These are phyloP conservation scores for Leptoxyphium fumago DNA, from an alignment of 2,329 filamentous ascomycete genomes.

Conservation along the genomic window DNA sequence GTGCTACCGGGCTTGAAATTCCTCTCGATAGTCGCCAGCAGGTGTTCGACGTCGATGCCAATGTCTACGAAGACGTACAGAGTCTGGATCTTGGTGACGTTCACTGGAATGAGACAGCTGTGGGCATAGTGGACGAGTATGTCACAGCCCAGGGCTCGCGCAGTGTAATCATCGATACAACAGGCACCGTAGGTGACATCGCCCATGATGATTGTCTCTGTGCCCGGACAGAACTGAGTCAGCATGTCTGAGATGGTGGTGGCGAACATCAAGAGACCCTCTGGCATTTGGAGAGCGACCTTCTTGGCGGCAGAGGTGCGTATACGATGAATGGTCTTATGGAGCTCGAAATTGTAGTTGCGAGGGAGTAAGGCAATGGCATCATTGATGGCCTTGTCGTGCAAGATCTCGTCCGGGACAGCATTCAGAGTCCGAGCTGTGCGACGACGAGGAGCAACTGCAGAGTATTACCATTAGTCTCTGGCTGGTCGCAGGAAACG, in stretches of 20 bases:
- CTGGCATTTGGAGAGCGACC: conserved; percentile 92
- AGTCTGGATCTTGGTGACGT: conserved; percentile 92
- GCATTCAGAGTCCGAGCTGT: conserved; percentile 75
- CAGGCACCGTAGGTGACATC: conserved; percentile 98
- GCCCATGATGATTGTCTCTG: conserved; percentile 94
- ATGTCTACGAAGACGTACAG: conserved; percentile 98
- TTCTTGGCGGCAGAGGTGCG: conserved; percentile 63
- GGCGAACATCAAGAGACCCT: conserved; percentile 86
- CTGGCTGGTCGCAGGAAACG: neutral
- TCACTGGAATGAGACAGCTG: conserved; percentile 88
- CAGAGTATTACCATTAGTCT: neutral
- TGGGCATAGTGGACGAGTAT: conserved; percentile 94
- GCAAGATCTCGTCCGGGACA: conserved; percentile 72
- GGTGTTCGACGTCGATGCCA: conserved; percentile 78
- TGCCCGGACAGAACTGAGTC: conserved; percentile 80
- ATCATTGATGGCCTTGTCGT: conserved; percentile 72
- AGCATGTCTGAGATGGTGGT: conserved; percentile 96
- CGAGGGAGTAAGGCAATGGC: conserved; percentile 74
- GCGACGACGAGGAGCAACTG: conserved; percentile 58
- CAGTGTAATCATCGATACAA: conserved; percentile 97
- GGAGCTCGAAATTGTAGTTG: conserved; percentile 99
- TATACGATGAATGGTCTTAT: conserved; percentile 93
- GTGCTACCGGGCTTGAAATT: conserved; percentile 79
- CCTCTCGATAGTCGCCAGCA: conserved; percentile 71
- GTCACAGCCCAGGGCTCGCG: conserved; percentile 83